A percentile compares a stretch with the other conserved stretches of the same genome.
These are phyloP conservation scores for Cladosporium sphaerospermum DNA, from an alignment of 2,329 filamentous ascomycete species.

Conservation along the genomic window DNA sequence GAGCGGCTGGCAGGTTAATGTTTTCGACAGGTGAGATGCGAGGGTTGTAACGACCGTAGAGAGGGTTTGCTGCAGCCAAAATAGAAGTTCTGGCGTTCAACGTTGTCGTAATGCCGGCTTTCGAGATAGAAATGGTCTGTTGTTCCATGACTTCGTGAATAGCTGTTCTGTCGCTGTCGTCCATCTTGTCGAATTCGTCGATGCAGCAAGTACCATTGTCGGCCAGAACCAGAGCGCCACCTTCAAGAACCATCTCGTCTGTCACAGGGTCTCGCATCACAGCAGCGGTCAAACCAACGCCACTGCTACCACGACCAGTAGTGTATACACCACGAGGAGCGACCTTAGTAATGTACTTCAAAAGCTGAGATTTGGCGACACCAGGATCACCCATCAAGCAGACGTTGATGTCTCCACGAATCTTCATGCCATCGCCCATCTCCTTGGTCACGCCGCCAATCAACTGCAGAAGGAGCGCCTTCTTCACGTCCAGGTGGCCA, in stretches of 20 bases:
- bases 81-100: conserved; percentile 83
- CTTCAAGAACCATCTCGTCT: conserved; percentile 78
- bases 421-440: conserved; percentile 97
- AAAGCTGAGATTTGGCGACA: conserved; percentile 96
- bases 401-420: conserved; percentile 97
- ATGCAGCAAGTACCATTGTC: conserved; percentile 84
- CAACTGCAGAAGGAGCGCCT: conserved; percentile 86
- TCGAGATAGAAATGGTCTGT: conserved; percentile 79
- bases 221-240: conserved; percentile 70
- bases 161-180: conserved; percentile 73
- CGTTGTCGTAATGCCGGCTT: conserved; percentile 92
- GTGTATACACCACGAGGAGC: conserved; percentile 87
- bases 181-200: conserved; percentile 87
- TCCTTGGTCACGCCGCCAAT: conserved; percentile 95
- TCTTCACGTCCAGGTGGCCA: conserved; percentile 95
- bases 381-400: conserved; percentile 99
- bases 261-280: conserved; percentile 81
- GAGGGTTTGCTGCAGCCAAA: conserved; percentile 88
- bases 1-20: conserved; percentile 95
- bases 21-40: conserved; percentile 96
- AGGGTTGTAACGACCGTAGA: conserved; percentile 97
- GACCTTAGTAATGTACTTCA: conserved; percentile 98
- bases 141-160: conserved; percentile 89
- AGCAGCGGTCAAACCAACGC: conserved; percentile 74
- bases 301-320: conserved; percentile 72